Evolutionary conservation across 2,329 filamentous ascomycete species (phyloP).

Genomic region (Xylariaceae sp.): DNA sequence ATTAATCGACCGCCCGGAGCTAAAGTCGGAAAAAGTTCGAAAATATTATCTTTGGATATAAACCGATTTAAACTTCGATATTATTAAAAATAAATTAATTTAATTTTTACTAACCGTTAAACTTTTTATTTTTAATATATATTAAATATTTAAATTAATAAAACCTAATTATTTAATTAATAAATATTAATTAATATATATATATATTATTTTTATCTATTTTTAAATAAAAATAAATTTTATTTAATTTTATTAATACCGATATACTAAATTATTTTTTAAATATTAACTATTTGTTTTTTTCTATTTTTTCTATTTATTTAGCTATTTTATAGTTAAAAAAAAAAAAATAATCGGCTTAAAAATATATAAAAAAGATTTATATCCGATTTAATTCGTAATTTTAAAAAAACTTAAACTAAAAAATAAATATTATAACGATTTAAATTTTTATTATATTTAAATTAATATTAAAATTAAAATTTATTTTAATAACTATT

Average conservation of each 20-base stretch:
- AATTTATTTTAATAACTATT: not conserved
- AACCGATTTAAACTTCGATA: not conserved
- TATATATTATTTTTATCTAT: not conserved
- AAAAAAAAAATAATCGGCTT: not conserved
- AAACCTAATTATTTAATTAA: no score
- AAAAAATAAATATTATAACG: not conserved
- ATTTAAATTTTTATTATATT: not conserved
- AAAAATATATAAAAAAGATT: not conserved
- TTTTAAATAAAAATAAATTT: not conserved
- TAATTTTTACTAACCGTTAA: no score
- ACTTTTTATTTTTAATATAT: no score
- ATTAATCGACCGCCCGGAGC: not conserved
- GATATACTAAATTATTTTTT: not conserved
- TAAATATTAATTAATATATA: no score
- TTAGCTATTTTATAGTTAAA: no score
- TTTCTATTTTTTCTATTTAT: not conserved
- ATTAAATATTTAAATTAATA: not conserved
- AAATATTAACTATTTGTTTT: not conserved
- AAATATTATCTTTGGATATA: not conserved
- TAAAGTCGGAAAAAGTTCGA: not conserved
- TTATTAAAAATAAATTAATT: not conserved
- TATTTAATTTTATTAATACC: not conserved
- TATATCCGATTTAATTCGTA: not conserved
- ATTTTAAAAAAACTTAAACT: not conserved
- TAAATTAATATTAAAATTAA: not conserved